phyloP scores from a whole-genome alignment of 2,329 filamentous ascomycete species.

The Grosmannia clavigera region DNA sequence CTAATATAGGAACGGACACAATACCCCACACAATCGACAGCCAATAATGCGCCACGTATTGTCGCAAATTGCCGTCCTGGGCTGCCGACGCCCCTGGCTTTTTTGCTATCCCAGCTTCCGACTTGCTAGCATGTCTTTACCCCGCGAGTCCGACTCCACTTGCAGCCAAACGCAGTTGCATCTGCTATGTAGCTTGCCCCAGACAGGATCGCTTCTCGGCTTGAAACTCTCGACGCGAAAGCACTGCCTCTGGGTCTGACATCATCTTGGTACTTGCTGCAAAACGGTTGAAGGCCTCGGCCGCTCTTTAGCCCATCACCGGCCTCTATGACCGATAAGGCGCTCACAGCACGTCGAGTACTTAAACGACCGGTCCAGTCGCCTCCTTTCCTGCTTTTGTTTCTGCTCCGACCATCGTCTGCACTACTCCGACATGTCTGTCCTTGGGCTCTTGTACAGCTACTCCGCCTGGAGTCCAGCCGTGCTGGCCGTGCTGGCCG shows the following conservation, averaged over 20 bases:
- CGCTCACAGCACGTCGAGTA: no score
- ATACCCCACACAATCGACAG: neutral
- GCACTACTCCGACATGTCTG: neutral
- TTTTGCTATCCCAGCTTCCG: neutral
- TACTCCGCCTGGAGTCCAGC: conserved; percentile 33
- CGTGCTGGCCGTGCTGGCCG: conserved; percentile 17
- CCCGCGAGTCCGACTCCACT: neutral
- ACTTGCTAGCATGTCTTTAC: neutral
- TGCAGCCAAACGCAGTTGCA: neutral
- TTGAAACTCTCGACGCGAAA: neutral
- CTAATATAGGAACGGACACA: neutral
- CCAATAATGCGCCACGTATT: neutral
- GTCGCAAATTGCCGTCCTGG: neutral
- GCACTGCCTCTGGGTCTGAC: neutral
- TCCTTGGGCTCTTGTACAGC: neutral
- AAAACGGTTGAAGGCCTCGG: no score
- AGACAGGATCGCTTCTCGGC: neutral
- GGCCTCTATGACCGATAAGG: no score
- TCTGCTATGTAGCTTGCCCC: neutral
- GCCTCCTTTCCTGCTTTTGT: neutral
- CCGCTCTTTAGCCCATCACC: neutral
- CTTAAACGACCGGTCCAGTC: neutral
- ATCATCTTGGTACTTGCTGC: neutral
- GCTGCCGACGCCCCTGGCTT: neutral
- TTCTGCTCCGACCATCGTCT: neutral